These are phyloP conservation scores for Alloascoidea hylecoeti DNA, from an alignment of 805 yeast genomes.

Conservation along the genomic window DNA sequence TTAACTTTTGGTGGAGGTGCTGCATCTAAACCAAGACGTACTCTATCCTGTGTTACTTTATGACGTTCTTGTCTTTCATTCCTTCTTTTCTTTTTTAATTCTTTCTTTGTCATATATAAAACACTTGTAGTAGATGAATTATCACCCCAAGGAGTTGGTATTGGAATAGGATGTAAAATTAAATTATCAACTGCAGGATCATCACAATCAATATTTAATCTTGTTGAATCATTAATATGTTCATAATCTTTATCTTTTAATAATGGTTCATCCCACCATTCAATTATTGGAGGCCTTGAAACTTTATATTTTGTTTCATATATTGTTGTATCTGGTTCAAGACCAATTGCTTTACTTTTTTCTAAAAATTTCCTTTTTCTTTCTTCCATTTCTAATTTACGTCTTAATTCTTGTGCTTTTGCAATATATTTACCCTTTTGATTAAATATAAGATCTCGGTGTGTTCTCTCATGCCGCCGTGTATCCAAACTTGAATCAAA, in stretches of 20 bases:
- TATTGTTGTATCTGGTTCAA: conserved; percentile 32
- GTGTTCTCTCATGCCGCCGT: conserved; percentile 11
- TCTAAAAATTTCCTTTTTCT: conserved; percentile 18
- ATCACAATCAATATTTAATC: conserved; percentile 16
- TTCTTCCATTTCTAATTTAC: conserved; percentile 20
- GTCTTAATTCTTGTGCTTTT: conserved; percentile 35
- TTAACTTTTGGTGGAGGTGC: conserved; percentile 87
- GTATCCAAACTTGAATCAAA: conserved; percentile 13
- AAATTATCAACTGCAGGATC: conserved; percentile 47
- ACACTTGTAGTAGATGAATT: conserved; percentile 25
- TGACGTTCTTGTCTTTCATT: conserved; percentile 49
- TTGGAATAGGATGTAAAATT: conserved; percentile 71
- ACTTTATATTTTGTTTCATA: conserved; percentile 44
- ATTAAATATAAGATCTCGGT: conserved; percentile 34
- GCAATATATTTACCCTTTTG: conserved; percentile 50
- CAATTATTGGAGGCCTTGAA: conserved; percentile 44
- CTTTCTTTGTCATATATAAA: conserved; percentile 60
- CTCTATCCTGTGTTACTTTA: conserved; percentile 63
- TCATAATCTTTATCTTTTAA: conserved; percentile 23
- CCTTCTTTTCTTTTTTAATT: conserved; percentile 57
- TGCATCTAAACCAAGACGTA: conserved; percentile 69
- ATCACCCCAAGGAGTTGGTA: conserved; percentile 43
- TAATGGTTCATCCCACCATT: conserved; percentile 83
- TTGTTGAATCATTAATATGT: conserved; percentile 9
- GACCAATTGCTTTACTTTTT: conserved; percentile 21